Conservation (phyloP, 2,329 filamentous ascomycete genomes). For the Nemania bipapillata region DNA sequence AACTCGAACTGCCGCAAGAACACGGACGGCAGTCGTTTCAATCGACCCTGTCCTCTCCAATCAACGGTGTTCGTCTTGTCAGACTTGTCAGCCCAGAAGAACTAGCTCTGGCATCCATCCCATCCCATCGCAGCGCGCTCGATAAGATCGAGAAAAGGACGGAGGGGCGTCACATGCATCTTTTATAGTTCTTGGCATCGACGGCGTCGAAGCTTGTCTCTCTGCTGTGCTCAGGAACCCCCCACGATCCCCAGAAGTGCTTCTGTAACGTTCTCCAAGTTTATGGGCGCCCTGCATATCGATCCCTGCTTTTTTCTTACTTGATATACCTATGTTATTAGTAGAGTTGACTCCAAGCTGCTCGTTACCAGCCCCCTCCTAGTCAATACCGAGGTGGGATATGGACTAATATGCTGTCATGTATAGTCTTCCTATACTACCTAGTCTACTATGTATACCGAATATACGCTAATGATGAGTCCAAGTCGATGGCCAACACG, state of each 20-base stretch:
- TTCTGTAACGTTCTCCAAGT: slow-evolving; percentile 22
- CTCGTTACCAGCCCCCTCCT: not conserved
- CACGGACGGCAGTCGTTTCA: slow-evolving; percentile 22
- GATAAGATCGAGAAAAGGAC: slow-evolving; percentile 3
- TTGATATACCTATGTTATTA: no score
- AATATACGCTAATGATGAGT: not conserved
- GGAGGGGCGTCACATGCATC: slow-evolving; percentile 6
- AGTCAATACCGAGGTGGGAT: not conserved
- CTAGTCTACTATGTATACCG: no score
- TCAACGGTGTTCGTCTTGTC: not conserved
- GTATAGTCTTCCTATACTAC: no score
- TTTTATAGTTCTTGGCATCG: slow-evolving; percentile 38
- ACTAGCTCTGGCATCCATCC: no score
- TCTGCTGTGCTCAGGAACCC: not conserved
- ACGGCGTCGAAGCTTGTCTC: not conserved
- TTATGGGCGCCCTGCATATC: slow-evolving; percentile 22
- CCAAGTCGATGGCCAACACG: not conserved
- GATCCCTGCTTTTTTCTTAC: slow-evolving; percentile 18
- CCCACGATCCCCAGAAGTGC: slow-evolving; percentile 3
- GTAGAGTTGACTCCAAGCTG: not conserved
- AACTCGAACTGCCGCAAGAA: slow-evolving; percentile 24
- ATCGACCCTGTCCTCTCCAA: slow-evolving; percentile 4
- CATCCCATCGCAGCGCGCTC: not conserved
- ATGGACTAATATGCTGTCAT: not conserved
- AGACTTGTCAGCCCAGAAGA: not conserved